phyloP scores from a whole-genome alignment of 2,329 filamentous ascomycete species.

The Penicillium nordicum region DNA sequence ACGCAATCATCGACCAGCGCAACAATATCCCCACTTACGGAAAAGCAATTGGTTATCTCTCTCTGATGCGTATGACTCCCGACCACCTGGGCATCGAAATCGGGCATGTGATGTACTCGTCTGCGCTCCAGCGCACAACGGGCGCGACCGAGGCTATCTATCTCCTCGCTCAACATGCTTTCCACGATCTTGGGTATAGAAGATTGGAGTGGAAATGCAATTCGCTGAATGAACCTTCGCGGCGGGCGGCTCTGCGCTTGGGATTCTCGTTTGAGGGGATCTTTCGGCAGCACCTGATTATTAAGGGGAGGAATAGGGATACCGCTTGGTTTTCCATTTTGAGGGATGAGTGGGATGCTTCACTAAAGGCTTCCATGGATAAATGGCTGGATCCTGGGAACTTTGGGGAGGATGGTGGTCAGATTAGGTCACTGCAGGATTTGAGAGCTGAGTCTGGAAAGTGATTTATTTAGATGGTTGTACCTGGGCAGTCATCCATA shows the following conservation, averaged over 20 bases:
- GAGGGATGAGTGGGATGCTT: conserved; percentile 60
- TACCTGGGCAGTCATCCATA: background rate
- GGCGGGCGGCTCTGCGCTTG: conserved; percentile 53
- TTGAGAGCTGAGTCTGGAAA: conserved; percentile 21
- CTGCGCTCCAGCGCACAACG: conserved; percentile 51
- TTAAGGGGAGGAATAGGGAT: conserved; percentile 56
- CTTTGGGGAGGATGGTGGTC: conserved; percentile 54
- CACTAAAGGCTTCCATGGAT: conserved; percentile 51
- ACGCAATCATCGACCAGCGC: conserved; percentile 42
- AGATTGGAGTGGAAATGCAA: conserved; percentile 66
- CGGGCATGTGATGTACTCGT: conserved; percentile 54
- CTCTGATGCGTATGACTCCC: conserved; percentile 48
- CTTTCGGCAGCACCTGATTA: conserved; percentile 60
- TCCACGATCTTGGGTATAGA: conserved; percentile 54
- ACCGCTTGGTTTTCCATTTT: conserved; percentile 60
- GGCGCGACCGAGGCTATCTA: conserved; percentile 59
- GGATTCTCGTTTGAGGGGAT: conserved; percentile 60
- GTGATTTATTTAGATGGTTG: background rate
- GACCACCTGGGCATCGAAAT: conserved; percentile 55
- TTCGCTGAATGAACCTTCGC: conserved; percentile 53
- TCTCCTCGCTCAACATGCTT: conserved; percentile 53
- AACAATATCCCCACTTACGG: conserved; percentile 19
- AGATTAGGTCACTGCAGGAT: conserved; percentile 47
- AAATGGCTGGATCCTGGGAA: conserved; percentile 55
- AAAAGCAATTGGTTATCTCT: conserved; percentile 44